Base-by-base conservation (phyloP, 192 early-diverging fungal genomes). In the Backusella macrospora region DNA sequence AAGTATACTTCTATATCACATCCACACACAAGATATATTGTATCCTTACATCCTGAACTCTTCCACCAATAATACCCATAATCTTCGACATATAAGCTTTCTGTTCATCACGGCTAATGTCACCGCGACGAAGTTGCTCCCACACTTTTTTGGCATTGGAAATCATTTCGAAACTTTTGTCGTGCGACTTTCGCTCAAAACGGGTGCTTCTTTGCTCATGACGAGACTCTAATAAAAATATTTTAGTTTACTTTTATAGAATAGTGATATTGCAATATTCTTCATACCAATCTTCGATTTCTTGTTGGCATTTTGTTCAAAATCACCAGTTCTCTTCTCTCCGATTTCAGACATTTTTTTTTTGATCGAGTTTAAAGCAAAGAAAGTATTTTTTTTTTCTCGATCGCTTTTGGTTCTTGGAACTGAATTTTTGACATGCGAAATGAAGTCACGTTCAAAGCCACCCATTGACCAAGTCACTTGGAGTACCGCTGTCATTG, bases 101-200 rank as follows among this genome's bases (percentile, higher is more conserved):
- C 39, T 94, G 86, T 74, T 90, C 89, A 40, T 84, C 85, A 18
- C 80, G 80, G n/a, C 83, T 85, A 8, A 94, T 72, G 62, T 91
- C 87, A 78, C 91, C 88, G 65, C 87, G 88, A 62, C 96, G 87
- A 62, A 98, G 83, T 65, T 85, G 76, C 76, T 98, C 96, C 96
- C 96, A 98, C 45, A 94, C 78, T 69, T 85, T 89, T 80, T 96
- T 95, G 21, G 90, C 90, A 29, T 86, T 79, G 38, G 82, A 49
- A 68, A 95, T 92, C 46, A 96, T 80, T 71, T 89, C 87, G n/a
- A 86, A 88, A 39, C 87, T 84, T 6, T 92, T 90, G 71, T 91
- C 86, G 46, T 87, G 80, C 7, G 80, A 73, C 76, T 90, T 88
- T 29, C 94, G 87, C 76, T 93, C 91, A 13, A 70, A 76, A 52